These are phyloP conservation scores for Polyplosphaeria fusca DNA, from an alignment of 495 filamentous ascomycete genomes.

Conservation along the genomic window DNA sequence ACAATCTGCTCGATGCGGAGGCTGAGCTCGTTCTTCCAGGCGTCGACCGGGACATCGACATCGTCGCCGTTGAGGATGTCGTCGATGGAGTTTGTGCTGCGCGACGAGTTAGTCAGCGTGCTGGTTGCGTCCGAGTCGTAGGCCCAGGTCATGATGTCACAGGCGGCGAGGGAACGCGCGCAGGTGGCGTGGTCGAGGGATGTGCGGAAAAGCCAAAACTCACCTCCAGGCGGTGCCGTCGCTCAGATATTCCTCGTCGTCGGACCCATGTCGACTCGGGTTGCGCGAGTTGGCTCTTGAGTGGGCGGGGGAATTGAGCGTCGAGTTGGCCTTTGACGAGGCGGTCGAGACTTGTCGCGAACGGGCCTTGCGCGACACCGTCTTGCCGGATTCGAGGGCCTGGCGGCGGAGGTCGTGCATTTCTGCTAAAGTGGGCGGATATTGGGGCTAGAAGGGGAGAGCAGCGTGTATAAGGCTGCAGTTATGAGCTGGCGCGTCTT, in stretches of 20 bases:
- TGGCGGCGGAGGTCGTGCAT: constrained; percentile 82
- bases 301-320: constrained; percentile 57
- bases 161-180: constrained; percentile 1
- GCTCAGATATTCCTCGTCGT: constrained; percentile 76
- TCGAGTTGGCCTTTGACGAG: constrained; percentile 61
- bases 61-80: constrained; percentile 56
- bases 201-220: constrained; percentile 27
- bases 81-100: constrained; percentile 49
- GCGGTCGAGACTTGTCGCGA: constrained; percentile 65
- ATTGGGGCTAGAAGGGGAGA: neutral
- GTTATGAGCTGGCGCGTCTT: constrained; percentile 24
- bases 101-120: constrained; percentile 24
- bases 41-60: constrained; percentile 48
- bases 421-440: constrained; percentile 26
- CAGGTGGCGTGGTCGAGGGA: neutral
- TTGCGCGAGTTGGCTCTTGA: constrained; percentile 49
- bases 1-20: constrained; percentile 77
- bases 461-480: constrained; percentile 15
- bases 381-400: constrained; percentile 85
- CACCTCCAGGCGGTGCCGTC: constrained; percentile 71
- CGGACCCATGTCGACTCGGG: constrained; percentile 58
- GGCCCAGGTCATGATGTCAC: constrained; percentile 13
- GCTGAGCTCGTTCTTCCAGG: constrained; percentile 65
- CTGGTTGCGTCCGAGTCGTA: neutral
- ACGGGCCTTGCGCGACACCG: constrained; percentile 83